These are phyloP conservation scores for Xylaria palmicola DNA, from an alignment of 495 filamentous ascomycete genomes.

Conservation along the genomic window DNA sequence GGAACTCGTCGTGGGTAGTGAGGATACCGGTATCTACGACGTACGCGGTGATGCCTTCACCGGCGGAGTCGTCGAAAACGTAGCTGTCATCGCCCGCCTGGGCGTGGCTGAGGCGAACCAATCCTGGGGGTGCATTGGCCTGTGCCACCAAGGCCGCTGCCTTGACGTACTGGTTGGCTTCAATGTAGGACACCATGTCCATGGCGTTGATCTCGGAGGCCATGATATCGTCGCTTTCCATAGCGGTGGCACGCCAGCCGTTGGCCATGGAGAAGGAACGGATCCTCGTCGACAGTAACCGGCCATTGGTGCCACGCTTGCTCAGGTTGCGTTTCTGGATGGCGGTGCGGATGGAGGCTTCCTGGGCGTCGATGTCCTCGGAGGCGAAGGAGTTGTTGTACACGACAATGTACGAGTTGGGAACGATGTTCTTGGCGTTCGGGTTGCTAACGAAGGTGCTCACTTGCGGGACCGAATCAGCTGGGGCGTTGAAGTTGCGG, in stretches of 20 bases:
- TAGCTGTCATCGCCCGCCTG: slow-evolving; percentile 32
- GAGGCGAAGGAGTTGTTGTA: slow-evolving; percentile 47
- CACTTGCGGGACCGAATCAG: slow-evolving; percentile 30
- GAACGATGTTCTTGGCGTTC: slow-evolving; percentile 36
- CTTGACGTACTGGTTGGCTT: slow-evolving; percentile 45
- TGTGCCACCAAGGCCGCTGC: slow-evolving; percentile 35
- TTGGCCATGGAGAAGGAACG: slow-evolving; percentile 40
- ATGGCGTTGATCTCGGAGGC: slow-evolving; percentile 43
- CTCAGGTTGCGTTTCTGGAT: slow-evolving; percentile 49
- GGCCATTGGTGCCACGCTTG: slow-evolving; percentile 42
- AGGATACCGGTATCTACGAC: slow-evolving; percentile 53
- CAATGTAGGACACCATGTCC: slow-evolving; percentile 48
- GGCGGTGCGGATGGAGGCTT: slow-evolving; percentile 39
- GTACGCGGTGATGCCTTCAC: slow-evolving; percentile 47
- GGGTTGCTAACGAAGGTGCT: slow-evolving; percentile 47
- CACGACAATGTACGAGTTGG: slow-evolving; percentile 51
- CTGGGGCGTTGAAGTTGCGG: slow-evolving; percentile 1
- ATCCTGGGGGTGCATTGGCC: slow-evolving; percentile 39
- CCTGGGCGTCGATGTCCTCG: slow-evolving; percentile 39
- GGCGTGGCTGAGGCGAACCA: slow-evolving; percentile 44
- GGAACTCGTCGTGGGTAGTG: slow-evolving; percentile 44
- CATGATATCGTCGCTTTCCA: slow-evolving; percentile 49
- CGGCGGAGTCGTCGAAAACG: slow-evolving; percentile 44
- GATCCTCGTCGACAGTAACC: slow-evolving; percentile 40
- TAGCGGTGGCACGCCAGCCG: slow-evolving; percentile 48